Conservation (phyloP, 768 basidiomycete species). For the Lentinula guzmanii region DNA sequence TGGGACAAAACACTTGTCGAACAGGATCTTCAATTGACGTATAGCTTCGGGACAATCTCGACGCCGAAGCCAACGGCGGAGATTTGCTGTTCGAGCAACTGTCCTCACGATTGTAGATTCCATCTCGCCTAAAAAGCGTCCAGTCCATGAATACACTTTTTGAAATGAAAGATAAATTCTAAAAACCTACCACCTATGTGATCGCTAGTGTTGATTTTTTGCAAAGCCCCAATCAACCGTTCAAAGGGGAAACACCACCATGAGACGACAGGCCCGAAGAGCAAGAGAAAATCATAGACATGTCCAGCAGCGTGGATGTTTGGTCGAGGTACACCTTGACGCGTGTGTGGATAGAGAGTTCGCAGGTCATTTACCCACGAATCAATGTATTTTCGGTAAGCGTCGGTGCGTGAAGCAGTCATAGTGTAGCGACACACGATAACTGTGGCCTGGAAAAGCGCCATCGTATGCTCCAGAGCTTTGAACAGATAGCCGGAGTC, state of each 20-base stretch:
- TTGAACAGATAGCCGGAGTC: neutral
- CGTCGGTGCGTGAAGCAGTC: neutral
- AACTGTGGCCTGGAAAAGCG: conserved; percentile 14
- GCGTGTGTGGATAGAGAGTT: conserved; percentile 11
- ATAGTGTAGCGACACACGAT: conserved; percentile 12
- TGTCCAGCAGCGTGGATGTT: conserved; percentile 26
- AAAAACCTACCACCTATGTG: too few relatives aligned
- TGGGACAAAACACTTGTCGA: neutral
- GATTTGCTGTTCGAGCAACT: neutral
- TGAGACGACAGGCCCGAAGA: too few relatives aligned
- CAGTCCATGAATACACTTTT: too few relatives aligned
- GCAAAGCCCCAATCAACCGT: too few relatives aligned
- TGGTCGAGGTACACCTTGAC: conserved; percentile 1
- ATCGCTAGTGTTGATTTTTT: too few relatives aligned
- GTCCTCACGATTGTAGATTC: neutral
- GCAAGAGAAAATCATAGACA: too few relatives aligned
- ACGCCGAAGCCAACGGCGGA: neutral
- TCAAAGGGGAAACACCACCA: too few relatives aligned
- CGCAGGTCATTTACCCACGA: conserved; percentile 10
- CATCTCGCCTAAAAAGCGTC: neutral
- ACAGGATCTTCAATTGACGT: neutral
- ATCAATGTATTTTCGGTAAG: conserved; percentile 5
- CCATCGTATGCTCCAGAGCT: conserved; percentile 19
- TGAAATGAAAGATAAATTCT: too few relatives aligned
- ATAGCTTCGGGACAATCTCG: neutral